Conservation (phyloP, 352 stramenopile species). For the Phytophthora tubulina region DNA sequence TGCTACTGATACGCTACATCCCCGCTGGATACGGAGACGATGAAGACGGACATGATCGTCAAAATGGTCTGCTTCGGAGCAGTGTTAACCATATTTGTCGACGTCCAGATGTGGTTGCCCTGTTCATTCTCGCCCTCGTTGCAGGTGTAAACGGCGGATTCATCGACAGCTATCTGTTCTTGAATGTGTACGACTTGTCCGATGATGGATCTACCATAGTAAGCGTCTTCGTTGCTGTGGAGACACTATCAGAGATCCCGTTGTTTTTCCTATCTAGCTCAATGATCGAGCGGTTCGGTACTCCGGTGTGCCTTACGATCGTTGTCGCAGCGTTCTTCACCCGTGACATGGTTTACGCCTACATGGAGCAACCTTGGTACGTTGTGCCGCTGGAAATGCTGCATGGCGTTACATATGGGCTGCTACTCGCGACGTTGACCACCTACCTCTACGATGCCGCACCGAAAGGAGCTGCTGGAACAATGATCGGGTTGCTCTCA, state of each 20-base stretch:
- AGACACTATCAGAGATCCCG: conserved; percentile 68
- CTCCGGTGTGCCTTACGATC: conserved; percentile 52
- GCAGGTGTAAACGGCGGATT: conserved; percentile 64
- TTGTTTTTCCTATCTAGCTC: conserved; percentile 65
- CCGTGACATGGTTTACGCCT: conserved; percentile 59
- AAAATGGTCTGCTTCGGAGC: conserved; percentile 43
- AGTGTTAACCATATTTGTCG: conserved; percentile 39
- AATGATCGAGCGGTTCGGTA: conserved; percentile 56
- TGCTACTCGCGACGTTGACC: conserved; percentile 54
- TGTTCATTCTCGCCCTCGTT: conserved; percentile 57
- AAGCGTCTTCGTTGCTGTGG: conserved; percentile 57
- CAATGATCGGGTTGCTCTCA: conserved; percentile 67
- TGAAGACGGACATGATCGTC: conserved; percentile 3
- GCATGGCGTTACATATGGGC: conserved; percentile 62
- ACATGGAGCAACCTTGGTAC: conserved; percentile 66
- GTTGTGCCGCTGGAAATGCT: conserved; percentile 67
- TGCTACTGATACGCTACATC: conserved; percentile 58
- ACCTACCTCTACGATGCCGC: conserved; percentile 62
- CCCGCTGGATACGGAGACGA: conserved; percentile 33
- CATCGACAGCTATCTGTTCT: conserved; percentile 62
- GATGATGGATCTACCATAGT: conserved; percentile 55
- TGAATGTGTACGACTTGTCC: conserved; percentile 67
- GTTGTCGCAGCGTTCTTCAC: conserved; percentile 56
- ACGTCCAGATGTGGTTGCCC: conserved; percentile 42
- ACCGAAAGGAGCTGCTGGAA: conserved; percentile 52